Evolutionary conservation across 306 rosid genomes (phyloP).

Genomic region (Elaeagnus macrophylla): DNA sequence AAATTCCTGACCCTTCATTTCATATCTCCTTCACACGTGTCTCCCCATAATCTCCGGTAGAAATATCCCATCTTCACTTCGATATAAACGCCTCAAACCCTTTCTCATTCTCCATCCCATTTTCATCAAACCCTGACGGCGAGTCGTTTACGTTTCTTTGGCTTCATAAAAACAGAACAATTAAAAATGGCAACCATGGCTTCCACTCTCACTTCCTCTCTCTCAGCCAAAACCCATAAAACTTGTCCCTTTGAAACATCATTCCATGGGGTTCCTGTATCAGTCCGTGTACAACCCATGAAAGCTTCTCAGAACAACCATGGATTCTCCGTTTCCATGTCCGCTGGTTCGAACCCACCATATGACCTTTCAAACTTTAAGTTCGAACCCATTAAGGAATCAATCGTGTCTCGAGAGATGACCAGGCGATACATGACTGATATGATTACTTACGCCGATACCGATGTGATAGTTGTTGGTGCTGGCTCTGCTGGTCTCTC

Average conservation of each 20-base stretch:
- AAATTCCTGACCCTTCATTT: constrained; percentile 29
- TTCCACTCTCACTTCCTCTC: constrained; percentile 33
- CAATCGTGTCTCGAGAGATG: constrained; percentile 84
- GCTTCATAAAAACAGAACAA: constrained; percentile 2
- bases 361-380: constrained; percentile 27
- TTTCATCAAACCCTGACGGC: background rate
- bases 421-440: constrained; percentile 91
- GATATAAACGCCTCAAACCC: background rate
- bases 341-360: constrained; percentile 21
- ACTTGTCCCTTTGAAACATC: constrained; percentile 30
- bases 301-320: background rate
- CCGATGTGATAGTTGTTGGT: constrained; percentile 77
- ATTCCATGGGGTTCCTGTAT: constrained; percentile 27
- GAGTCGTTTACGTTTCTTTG: background rate
- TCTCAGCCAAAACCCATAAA: constrained; percentile 28
- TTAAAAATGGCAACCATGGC: constrained; percentile 33
- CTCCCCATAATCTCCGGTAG: background rate
- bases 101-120: background rate
- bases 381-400: constrained; percentile 43
- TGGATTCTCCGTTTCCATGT: constrained; percentile 29
- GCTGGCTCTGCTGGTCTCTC: constrained; percentile 93
- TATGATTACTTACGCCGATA: constrained; percentile 89
- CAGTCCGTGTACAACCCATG: constrained; percentile 22
- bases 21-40: constrained; percentile 36
- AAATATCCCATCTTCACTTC: constrained; percentile 11